Percentiles rank a stretch among this genome's conserved stretches.
These are phyloP conservation scores for Aspergillus biplanus DNA, from an alignment of 495 filamentous ascomycete genomes.

Conservation along the genomic window DNA sequence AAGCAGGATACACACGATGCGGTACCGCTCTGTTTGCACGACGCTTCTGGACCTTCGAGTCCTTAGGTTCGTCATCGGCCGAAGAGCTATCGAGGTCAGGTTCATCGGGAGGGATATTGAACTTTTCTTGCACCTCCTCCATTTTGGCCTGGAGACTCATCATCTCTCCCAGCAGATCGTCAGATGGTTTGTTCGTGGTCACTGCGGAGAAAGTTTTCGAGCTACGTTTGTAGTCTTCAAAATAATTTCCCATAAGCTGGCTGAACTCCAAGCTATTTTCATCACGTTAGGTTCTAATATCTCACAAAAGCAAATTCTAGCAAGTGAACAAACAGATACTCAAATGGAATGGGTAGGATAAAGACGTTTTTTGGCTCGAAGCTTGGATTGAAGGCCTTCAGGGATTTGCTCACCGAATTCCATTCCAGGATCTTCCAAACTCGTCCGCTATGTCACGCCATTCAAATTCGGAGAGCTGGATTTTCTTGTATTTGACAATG, in stretches of 20 bases:
- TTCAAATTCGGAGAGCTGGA: neutral
- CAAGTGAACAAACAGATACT: neutral
- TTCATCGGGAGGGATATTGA: no score
- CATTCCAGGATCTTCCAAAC: constrained; percentile 5
- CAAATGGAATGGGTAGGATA: neutral
- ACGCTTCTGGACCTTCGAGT: no score
- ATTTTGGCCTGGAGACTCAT: no score
- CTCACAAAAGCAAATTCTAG: neutral
- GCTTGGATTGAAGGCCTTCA: neutral
- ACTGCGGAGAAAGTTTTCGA: neutral
- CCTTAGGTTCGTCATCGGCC: no score
- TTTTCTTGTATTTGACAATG: neutral
- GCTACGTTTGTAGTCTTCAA: constrained; percentile 1
- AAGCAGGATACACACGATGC: neutral
- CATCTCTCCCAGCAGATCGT: no score
- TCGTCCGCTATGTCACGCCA: constrained; percentile 2
- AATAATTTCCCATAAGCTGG: constrained; percentile 5
- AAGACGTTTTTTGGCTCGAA: neutral
- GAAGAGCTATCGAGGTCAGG: no score
- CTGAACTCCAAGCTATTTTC: neutral
- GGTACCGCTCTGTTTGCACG: no score
- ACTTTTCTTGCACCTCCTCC: no score
- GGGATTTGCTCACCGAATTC: neutral
- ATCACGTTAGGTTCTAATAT: neutral
- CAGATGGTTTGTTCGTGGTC: neutral